These are phyloP conservation scores for Hyaloscypha finlandica DNA, from an alignment of 495 filamentous ascomycete species.

Conservation along the genomic window DNA sequence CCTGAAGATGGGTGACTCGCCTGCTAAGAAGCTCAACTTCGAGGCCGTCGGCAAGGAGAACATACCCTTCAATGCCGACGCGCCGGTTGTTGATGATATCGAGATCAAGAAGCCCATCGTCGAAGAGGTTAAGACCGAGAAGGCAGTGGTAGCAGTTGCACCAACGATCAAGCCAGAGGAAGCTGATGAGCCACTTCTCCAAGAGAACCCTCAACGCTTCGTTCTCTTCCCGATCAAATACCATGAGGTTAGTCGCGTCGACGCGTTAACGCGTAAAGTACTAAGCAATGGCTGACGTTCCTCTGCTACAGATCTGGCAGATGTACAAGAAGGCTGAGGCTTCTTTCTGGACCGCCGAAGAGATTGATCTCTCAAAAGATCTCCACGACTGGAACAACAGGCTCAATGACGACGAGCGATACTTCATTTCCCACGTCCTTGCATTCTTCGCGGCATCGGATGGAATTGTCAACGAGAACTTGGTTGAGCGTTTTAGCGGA, in stretches of 20 bases:
- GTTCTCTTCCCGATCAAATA: conserved; percentile 99
- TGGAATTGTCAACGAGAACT: conserved; percentile 99
- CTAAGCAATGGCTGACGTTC: conserved; percentile 35
- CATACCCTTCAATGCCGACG: conserved; percentile 58
- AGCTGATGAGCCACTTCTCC: conserved; percentile 84
- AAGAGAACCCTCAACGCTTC: conserved; percentile 95
- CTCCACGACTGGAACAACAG: conserved; percentile 98
- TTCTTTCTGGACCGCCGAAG: conserved; percentile 99
- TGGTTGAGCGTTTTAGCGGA: conserved; percentile 94
- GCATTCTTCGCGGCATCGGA: conserved; percentile 99
- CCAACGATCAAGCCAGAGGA: conserved; percentile 69
- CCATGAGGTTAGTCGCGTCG: conserved; percentile 80
- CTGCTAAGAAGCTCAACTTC: conserved; percentile 87
- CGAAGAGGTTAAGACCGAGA: conserved; percentile 46
- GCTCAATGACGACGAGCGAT: conserved; percentile 94
- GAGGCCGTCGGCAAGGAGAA: conserved; percentile 79
- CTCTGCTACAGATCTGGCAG: conserved; percentile 82
- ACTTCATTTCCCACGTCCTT: conserved; percentile 97
- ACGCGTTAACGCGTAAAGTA: conserved; percentile 72
- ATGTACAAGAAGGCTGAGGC: conserved; percentile 99
- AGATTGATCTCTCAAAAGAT: conserved; percentile 98
- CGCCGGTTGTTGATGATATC: conserved; percentile 56
- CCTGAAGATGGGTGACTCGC: conserved; percentile 88
- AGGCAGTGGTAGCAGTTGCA: conserved; percentile 51
- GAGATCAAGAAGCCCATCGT: conserved; percentile 52